Evolutionary conservation across 306 rosid genomes (phyloP), one percentile per base, ranked within the genome.

Genomic region (Gleditsia sinensis): DNA sequence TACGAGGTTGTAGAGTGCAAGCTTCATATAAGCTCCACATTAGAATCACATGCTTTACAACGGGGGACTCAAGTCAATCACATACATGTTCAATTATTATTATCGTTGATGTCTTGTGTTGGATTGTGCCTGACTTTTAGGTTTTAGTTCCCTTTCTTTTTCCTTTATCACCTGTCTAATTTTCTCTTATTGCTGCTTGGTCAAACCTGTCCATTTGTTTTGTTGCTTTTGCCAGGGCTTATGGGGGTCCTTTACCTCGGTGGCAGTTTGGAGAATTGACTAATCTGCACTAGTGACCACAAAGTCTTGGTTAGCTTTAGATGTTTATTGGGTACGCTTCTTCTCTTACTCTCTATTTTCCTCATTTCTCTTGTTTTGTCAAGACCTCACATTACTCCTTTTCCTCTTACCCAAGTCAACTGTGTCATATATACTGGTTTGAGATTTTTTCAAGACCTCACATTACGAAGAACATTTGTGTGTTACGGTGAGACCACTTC

Each of bases 391-490:
- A 9, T 37, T 37, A 37, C 42, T 37, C 12, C 42, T 37, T 37
- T 7, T 2, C 42, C 42, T 37, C 11, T 37, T 8, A 37, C 42
- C 42, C 12, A 37, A 9, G n/a, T 37, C 42, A 0, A 37, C 4
- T 37, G 12, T 73, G 24, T 76, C 74, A 37, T 88, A 93, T 96
- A 87, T 93, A 67, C 80, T 90, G 83, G 70, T 93, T 74, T 90
- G 97, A 25, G 88, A 96, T 79, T 93, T 90, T 46, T 95, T 93
- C 74, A 88, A 93, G 89, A 90, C 97, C 67, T 93, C 98, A 10
- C 98, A 88, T 84, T 71, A 71, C 70, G 97, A 90, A 89, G 98
- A 90, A 82, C 90, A 93, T 83, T 85, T 90, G 20, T 84, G 97
- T 57, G 96, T 93, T 36, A 93, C 87, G 95, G 98, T 90, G 87